A percentile compares a stretch with the other conserved stretches of the same genome.
Evolutionary conservation across 1,284 basidiomycete genomes (phyloP).

Genomic region (Austroboletus olivaceoglutinosus): DNA sequence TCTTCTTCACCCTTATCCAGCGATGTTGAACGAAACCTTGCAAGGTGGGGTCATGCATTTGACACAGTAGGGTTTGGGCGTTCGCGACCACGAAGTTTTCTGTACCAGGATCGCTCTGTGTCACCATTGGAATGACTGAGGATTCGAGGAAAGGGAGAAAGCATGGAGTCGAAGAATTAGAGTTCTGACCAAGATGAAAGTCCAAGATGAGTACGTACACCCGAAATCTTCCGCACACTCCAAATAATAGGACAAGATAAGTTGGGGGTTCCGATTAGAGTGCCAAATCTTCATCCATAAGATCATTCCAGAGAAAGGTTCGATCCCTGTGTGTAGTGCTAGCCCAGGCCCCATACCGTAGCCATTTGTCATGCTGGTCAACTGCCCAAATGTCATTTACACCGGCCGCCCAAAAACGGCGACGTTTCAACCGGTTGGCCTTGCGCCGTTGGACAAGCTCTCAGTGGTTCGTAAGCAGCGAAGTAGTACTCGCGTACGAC

Average conservation of each 20-base stretch:
- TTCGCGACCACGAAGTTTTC: conserved; percentile 30
- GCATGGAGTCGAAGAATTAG: no score
- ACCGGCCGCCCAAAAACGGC: not conserved
- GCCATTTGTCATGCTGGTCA: conserved; percentile 9
- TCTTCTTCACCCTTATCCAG: not conserved
- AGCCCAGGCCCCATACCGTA: not conserved
- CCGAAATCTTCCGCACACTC: not conserved
- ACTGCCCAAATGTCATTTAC: not conserved
- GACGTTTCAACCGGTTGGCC: no score
- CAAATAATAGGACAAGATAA: not conserved
- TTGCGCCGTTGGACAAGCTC: no score
- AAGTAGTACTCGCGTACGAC: no score
- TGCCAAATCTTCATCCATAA: not conserved
- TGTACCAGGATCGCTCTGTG: conserved; percentile 29
- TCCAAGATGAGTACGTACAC: not conserved
- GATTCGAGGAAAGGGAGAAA: no score
- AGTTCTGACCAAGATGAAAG: not conserved
- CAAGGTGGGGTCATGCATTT: no score
- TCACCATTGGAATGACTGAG: conserved; percentile 13
- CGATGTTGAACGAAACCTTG: no score
- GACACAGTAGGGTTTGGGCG: no score
- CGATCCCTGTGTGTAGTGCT: not conserved
- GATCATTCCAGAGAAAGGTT: not conserved
- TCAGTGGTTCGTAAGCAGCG: no score
- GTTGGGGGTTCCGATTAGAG: no score